Conservation (phyloP, 2,329 filamentous ascomycete genomes). For the Cercospora citrullina region DNA sequence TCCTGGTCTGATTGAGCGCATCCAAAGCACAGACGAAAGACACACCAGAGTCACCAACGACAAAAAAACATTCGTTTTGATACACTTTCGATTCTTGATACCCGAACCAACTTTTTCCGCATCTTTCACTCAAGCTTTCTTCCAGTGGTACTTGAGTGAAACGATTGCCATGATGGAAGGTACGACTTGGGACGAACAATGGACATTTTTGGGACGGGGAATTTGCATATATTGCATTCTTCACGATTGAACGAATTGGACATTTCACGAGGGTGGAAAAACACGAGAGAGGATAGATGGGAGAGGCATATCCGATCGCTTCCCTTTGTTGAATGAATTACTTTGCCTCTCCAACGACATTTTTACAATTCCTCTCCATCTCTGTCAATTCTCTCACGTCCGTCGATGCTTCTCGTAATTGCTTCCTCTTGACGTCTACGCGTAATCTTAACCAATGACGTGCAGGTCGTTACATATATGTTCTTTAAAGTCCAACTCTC, state of each 20-base stretch:
- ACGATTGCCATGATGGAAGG: neutral
- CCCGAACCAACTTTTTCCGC: neutral
- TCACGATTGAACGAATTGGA: neutral
- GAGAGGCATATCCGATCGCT: neutral
- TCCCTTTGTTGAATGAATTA: neutral
- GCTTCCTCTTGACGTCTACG: neutral
- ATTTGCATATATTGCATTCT: neutral
- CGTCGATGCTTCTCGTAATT: neutral
- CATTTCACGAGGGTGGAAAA: neutral
- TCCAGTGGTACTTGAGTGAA: constrained; percentile 9
- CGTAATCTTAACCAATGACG: too few species aligned
- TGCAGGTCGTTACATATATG: too few species aligned
- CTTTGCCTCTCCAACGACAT: neutral
- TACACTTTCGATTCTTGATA: neutral
- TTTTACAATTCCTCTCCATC: neutral
- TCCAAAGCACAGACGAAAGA: neutral
- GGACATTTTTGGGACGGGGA: neutral
- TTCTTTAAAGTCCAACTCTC: neutral
- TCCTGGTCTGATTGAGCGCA: constrained; percentile 6
- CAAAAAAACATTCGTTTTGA: neutral
- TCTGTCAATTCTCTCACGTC: neutral
- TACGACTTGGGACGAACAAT: constrained; percentile 1
- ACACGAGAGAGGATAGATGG: neutral
- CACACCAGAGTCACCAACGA: neutral
- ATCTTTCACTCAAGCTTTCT: constrained; percentile 8